These are phyloP conservation scores for Babesia caballi DNA, from an alignment of 169 alveolate genomes.

Conservation along the genomic window DNA sequence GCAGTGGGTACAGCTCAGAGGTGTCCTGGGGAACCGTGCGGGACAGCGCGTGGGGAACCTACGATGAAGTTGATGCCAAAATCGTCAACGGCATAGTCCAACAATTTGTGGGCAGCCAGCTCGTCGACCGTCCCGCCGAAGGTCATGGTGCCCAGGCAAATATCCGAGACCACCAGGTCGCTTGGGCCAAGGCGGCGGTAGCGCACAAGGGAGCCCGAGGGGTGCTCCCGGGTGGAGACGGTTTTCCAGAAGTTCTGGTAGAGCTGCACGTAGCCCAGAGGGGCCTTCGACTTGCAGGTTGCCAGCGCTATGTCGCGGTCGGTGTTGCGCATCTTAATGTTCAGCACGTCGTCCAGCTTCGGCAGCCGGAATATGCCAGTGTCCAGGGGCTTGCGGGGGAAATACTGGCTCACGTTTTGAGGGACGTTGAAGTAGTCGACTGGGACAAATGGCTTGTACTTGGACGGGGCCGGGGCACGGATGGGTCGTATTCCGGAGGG, in stretches of 20 bases:
- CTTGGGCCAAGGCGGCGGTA: slow-evolving; percentile 68
- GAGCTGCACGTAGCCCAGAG: slow-evolving; percentile 50
- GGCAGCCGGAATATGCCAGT: slow-evolving; percentile 77
- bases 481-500: slow-evolving; percentile 26
- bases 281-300: neutral
- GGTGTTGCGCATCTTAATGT: slow-evolving; percentile 52
- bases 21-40: slow-evolving; percentile 67
- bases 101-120: slow-evolving; percentile 66
- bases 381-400: slow-evolving; percentile 72
- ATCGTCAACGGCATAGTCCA: slow-evolving; percentile 78
- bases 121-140: slow-evolving; percentile 76
- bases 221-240: slow-evolving; percentile 38
- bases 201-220: slow-evolving; percentile 58
- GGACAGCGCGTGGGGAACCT: neutral
- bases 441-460: slow-evolving; percentile 58
- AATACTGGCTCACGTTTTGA: slow-evolving; percentile 14
- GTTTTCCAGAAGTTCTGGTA: slow-evolving; percentile 65
- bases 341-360: slow-evolving; percentile 74
- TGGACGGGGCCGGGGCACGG: neutral
- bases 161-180: slow-evolving; percentile 76
- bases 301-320: slow-evolving; percentile 46
- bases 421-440: slow-evolving; percentile 66
- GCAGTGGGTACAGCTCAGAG: slow-evolving; percentile 85
- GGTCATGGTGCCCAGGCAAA: slow-evolving; percentile 86
- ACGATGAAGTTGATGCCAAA: slow-evolving; percentile 76